These are phyloP conservation scores for Rutstroemia sp. DNA, from an alignment of 2,329 filamentous ascomycete genomes.

Conservation along the genomic window DNA sequence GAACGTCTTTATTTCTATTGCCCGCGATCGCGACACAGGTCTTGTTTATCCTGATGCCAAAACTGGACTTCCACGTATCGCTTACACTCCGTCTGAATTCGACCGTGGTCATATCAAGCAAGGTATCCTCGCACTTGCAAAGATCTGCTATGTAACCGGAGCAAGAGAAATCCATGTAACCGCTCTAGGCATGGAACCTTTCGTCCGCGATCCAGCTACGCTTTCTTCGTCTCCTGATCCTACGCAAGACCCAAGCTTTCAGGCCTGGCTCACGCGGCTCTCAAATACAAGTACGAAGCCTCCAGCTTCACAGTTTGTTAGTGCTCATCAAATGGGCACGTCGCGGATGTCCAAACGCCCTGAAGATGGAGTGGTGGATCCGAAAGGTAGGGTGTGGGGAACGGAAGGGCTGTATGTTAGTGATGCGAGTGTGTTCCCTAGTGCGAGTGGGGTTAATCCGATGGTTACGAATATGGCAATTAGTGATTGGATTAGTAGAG, in stretches of 20 bases:
- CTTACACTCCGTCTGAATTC: slow-evolving; percentile 63
- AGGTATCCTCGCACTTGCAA: slow-evolving; percentile 63
- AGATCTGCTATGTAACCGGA: slow-evolving; percentile 70
- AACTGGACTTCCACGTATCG: slow-evolving; percentile 56
- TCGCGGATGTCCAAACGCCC: slow-evolving; percentile 57
- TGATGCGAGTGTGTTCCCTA: slow-evolving; percentile 70
- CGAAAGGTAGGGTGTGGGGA: slow-evolving; percentile 56
- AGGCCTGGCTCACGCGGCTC: slow-evolving; percentile 45
- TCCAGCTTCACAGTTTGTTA: slow-evolving; percentile 40
- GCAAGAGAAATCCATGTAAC: slow-evolving; percentile 71
- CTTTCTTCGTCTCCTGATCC: neutral
- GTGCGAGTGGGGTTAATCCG: slow-evolving; percentile 71
- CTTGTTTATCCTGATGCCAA: slow-evolving; percentile 64
- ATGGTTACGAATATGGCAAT: slow-evolving; percentile 74
- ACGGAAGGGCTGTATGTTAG: slow-evolving; percentile 58
- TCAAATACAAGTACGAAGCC: neutral
- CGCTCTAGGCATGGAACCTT: slow-evolving; percentile 56
- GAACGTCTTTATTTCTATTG: slow-evolving; percentile 65
- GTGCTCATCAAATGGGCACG: slow-evolving; percentile 78
- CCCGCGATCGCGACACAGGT: slow-evolving; percentile 69
- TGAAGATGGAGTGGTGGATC: slow-evolving; percentile 50
- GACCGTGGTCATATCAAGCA: slow-evolving; percentile 67
- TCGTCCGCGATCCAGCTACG: slow-evolving; percentile 31
- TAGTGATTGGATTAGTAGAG: slow-evolving; percentile 55
- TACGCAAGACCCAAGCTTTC: slow-evolving; percentile 49